These are phyloP conservation scores for Phanerodontia chrysosporium DNA, from an alignment of 768 basidiomycete genomes.

Conservation along the genomic window DNA sequence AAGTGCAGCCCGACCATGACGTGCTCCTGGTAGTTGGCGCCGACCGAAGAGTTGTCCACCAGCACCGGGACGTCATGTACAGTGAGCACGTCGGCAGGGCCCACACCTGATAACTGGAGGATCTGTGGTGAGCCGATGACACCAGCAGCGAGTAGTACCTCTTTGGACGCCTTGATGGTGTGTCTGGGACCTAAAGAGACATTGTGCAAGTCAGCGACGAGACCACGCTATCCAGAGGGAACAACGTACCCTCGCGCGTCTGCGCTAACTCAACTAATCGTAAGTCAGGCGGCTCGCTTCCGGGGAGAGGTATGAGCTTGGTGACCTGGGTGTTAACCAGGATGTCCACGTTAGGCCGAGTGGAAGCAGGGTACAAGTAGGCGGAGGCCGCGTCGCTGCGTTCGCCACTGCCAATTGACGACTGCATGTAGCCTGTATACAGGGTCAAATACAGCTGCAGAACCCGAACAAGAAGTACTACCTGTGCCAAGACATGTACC, in stretches of 20 bases:
- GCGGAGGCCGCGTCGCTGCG: conserved; percentile 14
- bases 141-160: conserved; percentile 21
- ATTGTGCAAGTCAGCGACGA: background rate
- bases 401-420: conserved; percentile 3
- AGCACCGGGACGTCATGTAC: background rate
- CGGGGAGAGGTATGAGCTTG: conserved; percentile 7
- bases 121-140: conserved; percentile 20
- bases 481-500: conserved; percentile 14
- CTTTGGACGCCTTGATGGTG: conserved; percentile 26
- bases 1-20: conserved; percentile 7
- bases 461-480: background rate
- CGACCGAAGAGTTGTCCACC: conserved; percentile 35
- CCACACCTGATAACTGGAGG: conserved; percentile 33
- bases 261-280: conserved; percentile 5
- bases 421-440: conserved; percentile 4
- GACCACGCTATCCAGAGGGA: too few relatives aligned
- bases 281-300: background rate
- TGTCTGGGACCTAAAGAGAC: background rate
- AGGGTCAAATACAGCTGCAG: background rate
- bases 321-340: conserved; percentile 19
- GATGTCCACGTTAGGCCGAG: conserved; percentile 17
- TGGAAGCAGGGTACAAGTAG: conserved; percentile 9
- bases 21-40: conserved; percentile 38
- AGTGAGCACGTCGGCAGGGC: conserved; percentile 25
- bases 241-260: background rate